Evolutionary conservation across 495 filamentous ascomycete species (phyloP).

Genomic region (Bathelium albidoporum): DNA sequence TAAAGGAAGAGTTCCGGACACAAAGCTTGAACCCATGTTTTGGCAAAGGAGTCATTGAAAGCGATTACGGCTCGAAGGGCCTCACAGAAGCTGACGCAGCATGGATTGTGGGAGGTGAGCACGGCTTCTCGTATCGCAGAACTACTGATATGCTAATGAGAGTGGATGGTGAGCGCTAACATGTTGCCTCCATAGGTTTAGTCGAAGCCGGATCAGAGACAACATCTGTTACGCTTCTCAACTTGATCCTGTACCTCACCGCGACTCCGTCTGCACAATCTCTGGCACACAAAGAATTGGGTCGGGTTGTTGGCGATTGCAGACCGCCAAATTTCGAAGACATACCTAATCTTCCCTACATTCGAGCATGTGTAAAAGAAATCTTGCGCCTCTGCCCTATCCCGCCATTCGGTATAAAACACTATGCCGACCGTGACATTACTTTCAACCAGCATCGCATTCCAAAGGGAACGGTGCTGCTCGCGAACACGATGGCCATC

Average conservation of each 20-base stretch:
- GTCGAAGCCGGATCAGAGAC: conserved; percentile 29
- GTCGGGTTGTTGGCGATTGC: conserved; percentile 20
- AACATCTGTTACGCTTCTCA: conserved; percentile 22
- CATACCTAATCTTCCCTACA: conserved; percentile 14
- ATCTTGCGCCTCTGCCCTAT: conserved; percentile 11
- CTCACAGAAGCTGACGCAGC: conserved; percentile 22
- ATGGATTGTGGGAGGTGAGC: conserved; percentile 21
- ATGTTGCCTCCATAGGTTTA: conserved; percentile 8
- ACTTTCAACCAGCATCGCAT: conserved; percentile 16
- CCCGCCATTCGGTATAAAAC: neutral
- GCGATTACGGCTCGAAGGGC: conserved; percentile 18
- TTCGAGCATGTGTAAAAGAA: conserved; percentile 13
- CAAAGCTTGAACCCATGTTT: conserved; percentile 19
- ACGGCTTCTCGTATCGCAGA: neutral
- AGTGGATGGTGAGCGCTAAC: neutral
- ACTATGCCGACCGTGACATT: conserved; percentile 11
- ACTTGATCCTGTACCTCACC: conserved; percentile 24
- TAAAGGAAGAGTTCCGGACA: conserved; percentile 17
- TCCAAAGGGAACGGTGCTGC: conserved; percentile 20
- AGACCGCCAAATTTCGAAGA: conserved; percentile 24
- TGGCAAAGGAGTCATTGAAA: conserved; percentile 18
- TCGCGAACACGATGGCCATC: conserved; percentile 16
- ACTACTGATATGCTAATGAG: too few relatives aligned
- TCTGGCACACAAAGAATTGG: conserved; percentile 25
- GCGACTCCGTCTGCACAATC: conserved; percentile 15